A percentile compares a stretch with the other conserved stretches of the same genome.
phyloP scores from a whole-genome alignment of 345 rosid genomes.

The Theobroma cacao region DNA sequence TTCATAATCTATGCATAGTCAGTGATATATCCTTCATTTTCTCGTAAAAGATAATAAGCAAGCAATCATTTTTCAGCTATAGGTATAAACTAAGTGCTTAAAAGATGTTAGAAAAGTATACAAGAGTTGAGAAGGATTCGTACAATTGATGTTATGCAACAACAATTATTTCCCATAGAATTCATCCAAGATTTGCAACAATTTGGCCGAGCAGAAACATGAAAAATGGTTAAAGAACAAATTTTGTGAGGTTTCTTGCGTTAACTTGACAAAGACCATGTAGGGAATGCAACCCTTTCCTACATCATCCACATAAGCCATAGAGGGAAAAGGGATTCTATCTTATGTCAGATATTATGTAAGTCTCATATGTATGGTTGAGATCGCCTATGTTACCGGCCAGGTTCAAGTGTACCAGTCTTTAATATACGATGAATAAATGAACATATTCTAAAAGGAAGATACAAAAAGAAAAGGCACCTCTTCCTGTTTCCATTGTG shows the following conservation, averaged over 20 bases:
- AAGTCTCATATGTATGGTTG: background rate
- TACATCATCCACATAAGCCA: background rate
- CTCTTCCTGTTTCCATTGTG: slow-evolving; percentile 90
- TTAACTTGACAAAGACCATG: background rate
- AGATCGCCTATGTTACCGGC: background rate
- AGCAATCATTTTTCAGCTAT: background rate
- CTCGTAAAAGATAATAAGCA: background rate
- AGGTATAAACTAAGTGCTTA: background rate
- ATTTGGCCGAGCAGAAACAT: background rate
- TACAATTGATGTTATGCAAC: background rate
- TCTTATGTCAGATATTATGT: background rate
- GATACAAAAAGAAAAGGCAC: slow-evolving; percentile 31
- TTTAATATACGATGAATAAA: background rate
- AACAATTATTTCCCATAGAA: background rate
- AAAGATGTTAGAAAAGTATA: background rate
- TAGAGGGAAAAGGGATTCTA: background rate
- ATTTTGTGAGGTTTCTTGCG: background rate
- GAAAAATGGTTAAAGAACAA: background rate
- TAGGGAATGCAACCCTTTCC: background rate
- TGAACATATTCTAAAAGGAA: background rate
- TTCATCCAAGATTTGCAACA: background rate
- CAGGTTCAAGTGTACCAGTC: background rate
- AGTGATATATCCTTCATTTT: background rate
- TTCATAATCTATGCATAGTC: background rate
- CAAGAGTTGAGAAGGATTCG: background rate